Percentiles rank a stretch among this genome's conserved stretches.
These are phyloP conservation scores for Apiotrichum gamsii DNA, from an alignment of 1,284 basidiomycete species.

Conservation along the genomic window DNA sequence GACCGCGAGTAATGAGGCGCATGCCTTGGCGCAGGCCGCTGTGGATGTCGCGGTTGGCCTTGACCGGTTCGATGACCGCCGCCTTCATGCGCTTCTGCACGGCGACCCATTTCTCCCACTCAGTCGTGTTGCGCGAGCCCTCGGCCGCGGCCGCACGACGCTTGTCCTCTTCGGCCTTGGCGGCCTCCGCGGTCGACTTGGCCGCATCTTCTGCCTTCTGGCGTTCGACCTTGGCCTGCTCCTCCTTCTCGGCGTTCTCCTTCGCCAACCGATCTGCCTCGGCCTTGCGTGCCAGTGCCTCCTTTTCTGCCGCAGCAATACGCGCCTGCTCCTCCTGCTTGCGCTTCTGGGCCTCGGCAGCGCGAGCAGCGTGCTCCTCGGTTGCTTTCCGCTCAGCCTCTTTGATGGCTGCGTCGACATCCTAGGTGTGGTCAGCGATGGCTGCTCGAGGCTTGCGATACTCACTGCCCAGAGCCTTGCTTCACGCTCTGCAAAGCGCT, in stretches of 20 bases:
- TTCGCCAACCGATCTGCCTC: slow-evolving; percentile 22
- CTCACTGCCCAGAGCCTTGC: slow-evolving; percentile 38
- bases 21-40: slow-evolving; percentile 56
- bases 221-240: slow-evolving; percentile 12
- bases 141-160: slow-evolving; percentile 10
- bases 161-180: slow-evolving; percentile 11
- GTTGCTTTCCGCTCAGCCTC: slow-evolving; percentile 16
- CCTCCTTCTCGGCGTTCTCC: slow-evolving; percentile 20
- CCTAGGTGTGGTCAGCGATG: slow-evolving; percentile 14
- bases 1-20: slow-evolving; percentile 78
- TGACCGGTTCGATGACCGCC: slow-evolving; percentile 66
- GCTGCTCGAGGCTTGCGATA: background rate
- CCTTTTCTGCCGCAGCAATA: slow-evolving; percentile 21
- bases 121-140: slow-evolving; percentile 50
- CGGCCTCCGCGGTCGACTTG: slow-evolving; percentile 4
- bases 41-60: slow-evolving; percentile 54
- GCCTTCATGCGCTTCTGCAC: slow-evolving; percentile 65
- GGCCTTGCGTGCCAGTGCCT: slow-evolving; percentile 20
- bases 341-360: slow-evolving; percentile 10
- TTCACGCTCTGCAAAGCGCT: slow-evolving; percentile 31
- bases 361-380: slow-evolving; percentile 15
- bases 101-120: slow-evolving; percentile 62
- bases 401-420: slow-evolving; percentile 37
- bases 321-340: slow-evolving; percentile 26
- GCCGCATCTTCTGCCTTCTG: slow-evolving; percentile 15